These are phyloP conservation scores for Digitaria exilis DNA, from an alignment of 202 grass and related monocot species.

Conservation along the genomic window DNA sequence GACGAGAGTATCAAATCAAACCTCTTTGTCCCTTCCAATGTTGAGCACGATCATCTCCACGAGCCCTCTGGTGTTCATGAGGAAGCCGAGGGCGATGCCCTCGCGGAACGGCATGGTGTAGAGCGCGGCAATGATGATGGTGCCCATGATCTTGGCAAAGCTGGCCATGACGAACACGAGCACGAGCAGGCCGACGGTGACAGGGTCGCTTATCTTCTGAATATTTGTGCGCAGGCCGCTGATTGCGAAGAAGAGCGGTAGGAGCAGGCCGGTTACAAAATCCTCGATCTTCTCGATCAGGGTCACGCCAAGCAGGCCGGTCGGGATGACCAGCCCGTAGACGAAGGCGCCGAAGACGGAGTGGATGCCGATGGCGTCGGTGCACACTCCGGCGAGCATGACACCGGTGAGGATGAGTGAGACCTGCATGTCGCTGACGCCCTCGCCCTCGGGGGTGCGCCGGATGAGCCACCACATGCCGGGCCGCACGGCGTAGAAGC, in stretches of 20 bases:
- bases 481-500: constrained; percentile 73
- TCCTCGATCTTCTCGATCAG: constrained; percentile 77
- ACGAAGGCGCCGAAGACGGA: constrained; percentile 76
- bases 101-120: constrained; percentile 70
- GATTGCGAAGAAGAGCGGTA: constrained; percentile 82
- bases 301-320: constrained; percentile 47
- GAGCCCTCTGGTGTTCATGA: constrained; percentile 84
- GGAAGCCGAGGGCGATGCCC: constrained; percentile 68
- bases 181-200: constrained; percentile 53
- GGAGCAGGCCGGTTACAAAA: constrained; percentile 60
- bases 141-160: constrained; percentile 71
- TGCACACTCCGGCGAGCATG: constrained; percentile 60
- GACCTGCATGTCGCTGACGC: constrained; percentile 56
- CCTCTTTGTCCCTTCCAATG: constrained; percentile 67
- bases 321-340: constrained; percentile 74
- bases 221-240: constrained; percentile 63
- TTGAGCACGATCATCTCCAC: constrained; percentile 82
- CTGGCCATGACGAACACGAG: constrained; percentile 65
- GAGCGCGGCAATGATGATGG: constrained; percentile 54
- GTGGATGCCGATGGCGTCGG: constrained; percentile 81
- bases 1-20: too few relatives aligned
- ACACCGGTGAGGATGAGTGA: constrained; percentile 73
- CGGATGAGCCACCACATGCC: constrained; percentile 69
- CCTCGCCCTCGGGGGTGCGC: constrained; percentile 66
- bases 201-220: constrained; percentile 27